Conservation (phyloP, 169 alveolate genomes). For the Plasmodium chabaudi region DNA sequence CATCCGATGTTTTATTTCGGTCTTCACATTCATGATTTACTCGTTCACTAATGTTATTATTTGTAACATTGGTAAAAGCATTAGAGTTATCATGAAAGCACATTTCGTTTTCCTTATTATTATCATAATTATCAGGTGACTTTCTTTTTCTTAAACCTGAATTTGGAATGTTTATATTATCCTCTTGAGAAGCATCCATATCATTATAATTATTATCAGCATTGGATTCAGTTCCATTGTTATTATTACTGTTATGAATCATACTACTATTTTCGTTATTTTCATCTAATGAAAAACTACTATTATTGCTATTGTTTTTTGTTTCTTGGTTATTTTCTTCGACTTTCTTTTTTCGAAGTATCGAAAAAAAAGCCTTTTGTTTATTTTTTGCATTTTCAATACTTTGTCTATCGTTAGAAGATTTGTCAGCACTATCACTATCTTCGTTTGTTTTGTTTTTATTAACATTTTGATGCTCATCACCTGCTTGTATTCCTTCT, state of each 20-base stretch:
- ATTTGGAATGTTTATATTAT: background rate
- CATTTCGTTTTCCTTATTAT: slow-evolving; percentile 11
- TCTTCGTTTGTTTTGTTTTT: background rate
- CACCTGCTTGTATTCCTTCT: background rate
- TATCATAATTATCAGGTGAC: background rate
- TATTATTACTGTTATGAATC: background rate
- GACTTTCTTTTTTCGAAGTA: slow-evolving; percentile 16
- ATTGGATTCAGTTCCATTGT: background rate
- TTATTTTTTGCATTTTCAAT: background rate
- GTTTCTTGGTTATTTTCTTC: background rate
- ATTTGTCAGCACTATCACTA: background rate
- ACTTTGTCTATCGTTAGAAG: background rate
- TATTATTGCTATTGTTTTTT: background rate
- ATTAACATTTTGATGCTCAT: slow-evolving; percentile 7
- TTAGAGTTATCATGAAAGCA: slow-evolving; percentile 22
- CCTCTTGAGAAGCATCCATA: background rate
- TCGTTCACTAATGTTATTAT: slow-evolving; percentile 46
- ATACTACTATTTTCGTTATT: slow-evolving; percentile 14
- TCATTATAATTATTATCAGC: slow-evolving; percentile 12
- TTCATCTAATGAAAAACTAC: background rate
- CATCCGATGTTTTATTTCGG: background rate
- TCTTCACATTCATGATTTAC: slow-evolving; percentile 32
- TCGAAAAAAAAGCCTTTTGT: slow-evolving; percentile 1
- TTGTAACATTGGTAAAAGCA: slow-evolving; percentile 23
- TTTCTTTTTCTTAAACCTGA: slow-evolving; percentile 37